Base-by-base conservation (phyloP, 73 alveolate genomes). In the Uronychia binucleata region DNA sequence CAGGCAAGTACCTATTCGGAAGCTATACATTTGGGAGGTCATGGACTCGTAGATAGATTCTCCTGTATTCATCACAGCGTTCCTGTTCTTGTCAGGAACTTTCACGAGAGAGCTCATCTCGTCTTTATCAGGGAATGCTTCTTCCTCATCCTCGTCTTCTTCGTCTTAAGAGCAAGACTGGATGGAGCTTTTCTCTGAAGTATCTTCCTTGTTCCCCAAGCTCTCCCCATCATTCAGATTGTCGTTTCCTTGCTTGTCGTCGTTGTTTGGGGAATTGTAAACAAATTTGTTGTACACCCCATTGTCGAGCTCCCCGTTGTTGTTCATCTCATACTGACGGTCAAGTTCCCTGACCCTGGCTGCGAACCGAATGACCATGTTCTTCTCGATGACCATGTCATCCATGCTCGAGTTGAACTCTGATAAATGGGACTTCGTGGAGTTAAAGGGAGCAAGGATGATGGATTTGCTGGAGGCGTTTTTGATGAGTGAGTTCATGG, bases 381-480 rank as follows among this genome's bases (percentile, higher is more conserved):
- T 90, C 89, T 95, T 95, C 87, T 77, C 91, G 5, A 86, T 67
- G 57, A 81, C 31, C 25, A 59, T 8, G 0, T 60, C 88, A 77
- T 31, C 88, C 59, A 8, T 81, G 81, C 25, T 26, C 28, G 0
- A 57, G 57, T 0, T 30, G 59, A 46, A 46, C 19, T 11, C 27
- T 0, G 57, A 29, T 8, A 81, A 31, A 30, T 89, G 76, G 74
- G 92, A 30, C 57, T 80, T 32, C 58, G 95, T 93, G 8, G 97
- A 90, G 84, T 95, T 95, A 84, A 93, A 95, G 0, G 98, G 98
- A 74, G 98, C 98, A 75, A 95, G 90, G 77, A 95, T 92, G 30
- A 92, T 85, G 79, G 95, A 84, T 82, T 95, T 92, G 34, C 96
- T 92, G 46, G 93, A 90, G 1, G 90, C 90, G 81, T 95, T 95